These are phyloP conservation scores for Lolium rigidum DNA, from an alignment of 176 grass and related monocot genomes.

Conservation along the genomic window DNA sequence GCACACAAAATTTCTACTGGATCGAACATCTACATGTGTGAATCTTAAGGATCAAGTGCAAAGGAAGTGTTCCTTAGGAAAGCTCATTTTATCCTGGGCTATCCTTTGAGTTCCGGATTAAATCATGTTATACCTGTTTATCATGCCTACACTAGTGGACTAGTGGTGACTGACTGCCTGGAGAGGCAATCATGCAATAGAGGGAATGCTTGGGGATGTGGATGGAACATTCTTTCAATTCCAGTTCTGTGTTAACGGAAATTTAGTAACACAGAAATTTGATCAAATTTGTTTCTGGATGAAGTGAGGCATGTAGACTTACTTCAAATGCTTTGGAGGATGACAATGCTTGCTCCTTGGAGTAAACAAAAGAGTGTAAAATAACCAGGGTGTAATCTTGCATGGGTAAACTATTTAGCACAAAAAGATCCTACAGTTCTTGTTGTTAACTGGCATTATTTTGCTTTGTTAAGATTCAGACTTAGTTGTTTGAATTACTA, in stretches of 20 bases:
- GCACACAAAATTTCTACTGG: not conserved
- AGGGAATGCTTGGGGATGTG: not conserved
- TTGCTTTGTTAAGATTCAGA: slow-evolving; percentile 1
- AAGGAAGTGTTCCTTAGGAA: not conserved
- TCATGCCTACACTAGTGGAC: not conserved
- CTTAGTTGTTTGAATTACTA: not conserved
- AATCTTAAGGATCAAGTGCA: not conserved
- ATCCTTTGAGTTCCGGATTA: not conserved
- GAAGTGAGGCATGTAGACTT: not conserved
- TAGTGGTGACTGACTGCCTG: not conserved
- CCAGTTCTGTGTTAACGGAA: not conserved
- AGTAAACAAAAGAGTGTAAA: not conserved
- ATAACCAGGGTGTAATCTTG: not conserved
- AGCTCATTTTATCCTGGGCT: not conserved
- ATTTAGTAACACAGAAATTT: not conserved
- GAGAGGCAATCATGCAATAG: not conserved
- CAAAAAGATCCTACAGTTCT: not conserved
- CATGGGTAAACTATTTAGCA: not conserved
- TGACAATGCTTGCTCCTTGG: slow-evolving; percentile 10
- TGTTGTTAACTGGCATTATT: slow-evolving; percentile 2
- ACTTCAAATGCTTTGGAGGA: not conserved
- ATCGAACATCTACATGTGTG: not conserved
- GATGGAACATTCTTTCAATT: not conserved
- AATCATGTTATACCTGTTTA: not conserved
- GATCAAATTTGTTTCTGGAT: not conserved